Base-by-base conservation (phyloP, 495 filamentous ascomycete species). In the Eremomyces bilateralis region DNA sequence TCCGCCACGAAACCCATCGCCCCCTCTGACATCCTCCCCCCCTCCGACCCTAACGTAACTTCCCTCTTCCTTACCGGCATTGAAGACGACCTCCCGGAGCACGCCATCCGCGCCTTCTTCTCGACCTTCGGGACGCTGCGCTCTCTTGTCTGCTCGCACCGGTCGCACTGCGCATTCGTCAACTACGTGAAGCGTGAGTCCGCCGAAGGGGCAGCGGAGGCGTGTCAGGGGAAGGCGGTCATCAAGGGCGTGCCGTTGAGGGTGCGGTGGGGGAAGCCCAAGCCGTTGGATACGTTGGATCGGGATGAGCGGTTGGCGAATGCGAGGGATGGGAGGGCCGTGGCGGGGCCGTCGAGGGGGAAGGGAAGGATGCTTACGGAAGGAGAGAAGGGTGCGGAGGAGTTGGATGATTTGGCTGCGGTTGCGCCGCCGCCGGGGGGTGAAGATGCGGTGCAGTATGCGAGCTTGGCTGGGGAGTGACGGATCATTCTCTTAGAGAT, bases 91-190 rank as follows among this genome's bases (percentile, higher is more conserved):
- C 64, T 95, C 3, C 83, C 88, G 11, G 88, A 97, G 51, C 73
- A 84, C 54, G 73, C 78, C 40, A 61, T 97, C 25, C 78, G 90
- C 13, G 73, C 79, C 4, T 88, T 88, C 62, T 97, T 97, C 57
- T 65, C 73, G 19, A 65, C 73, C 24, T 91, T 81, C 43, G 88
- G 88, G 32, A 70, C 74, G 44, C 69, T 97, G 34, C 80, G 84
- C 36, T 88, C 79, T 2, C 50, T 97, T 15, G 73, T 95, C 31
- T 93, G 90, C 53, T 90, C 83, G 10, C 88, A 97, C 53, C 85
- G 91, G 53, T 79, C 88, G 4, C 90, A 94, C 48, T 92, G 80
- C 46, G 88, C 90, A 0, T 97, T 93, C 46, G 66, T 97, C 54
- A 97, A 95, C 57, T 97, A 78, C 51, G 65, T 76, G 35, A 76